These are phyloP conservation scores for Biscogniauxia mediterranea DNA, from an alignment of 2,329 filamentous ascomycete genomes.

Conservation along the genomic window DNA sequence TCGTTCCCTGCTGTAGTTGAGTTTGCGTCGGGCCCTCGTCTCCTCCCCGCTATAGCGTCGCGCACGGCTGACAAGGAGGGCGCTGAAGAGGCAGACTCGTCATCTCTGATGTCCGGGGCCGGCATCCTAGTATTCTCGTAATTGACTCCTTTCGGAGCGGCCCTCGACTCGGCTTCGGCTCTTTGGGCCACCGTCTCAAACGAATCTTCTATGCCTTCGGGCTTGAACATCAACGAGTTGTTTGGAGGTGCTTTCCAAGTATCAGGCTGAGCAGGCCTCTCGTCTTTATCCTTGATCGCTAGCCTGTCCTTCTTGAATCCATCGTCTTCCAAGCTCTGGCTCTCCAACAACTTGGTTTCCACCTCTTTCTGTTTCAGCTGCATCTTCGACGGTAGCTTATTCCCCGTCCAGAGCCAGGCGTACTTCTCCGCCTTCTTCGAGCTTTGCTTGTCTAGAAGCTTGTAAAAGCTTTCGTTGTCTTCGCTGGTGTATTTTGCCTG, in stretches of 20 bases:
- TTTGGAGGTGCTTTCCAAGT: constrained; percentile 72
- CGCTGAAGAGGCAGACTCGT: constrained; percentile 60
- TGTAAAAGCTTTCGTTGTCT: constrained; percentile 96
- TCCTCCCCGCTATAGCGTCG: constrained; percentile 76
- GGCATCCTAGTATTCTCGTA: constrained; percentile 84
- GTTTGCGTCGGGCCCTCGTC: constrained; percentile 61
- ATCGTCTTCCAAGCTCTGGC: constrained; percentile 51
- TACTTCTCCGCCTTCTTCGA: constrained; percentile 80
- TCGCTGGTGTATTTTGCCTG: constrained; percentile 95
- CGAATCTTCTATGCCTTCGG: constrained; percentile 61
- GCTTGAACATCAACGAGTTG: constrained; percentile 85
- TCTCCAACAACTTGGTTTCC: constrained; percentile 50
- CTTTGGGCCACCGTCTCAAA: constrained; percentile 63
- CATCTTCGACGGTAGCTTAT: constrained; percentile 81
- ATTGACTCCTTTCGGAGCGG: constrained; percentile 72
- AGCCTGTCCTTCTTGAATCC: constrained; percentile 57
- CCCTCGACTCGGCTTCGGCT: constrained; percentile 68
- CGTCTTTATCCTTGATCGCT: constrained; percentile 64
- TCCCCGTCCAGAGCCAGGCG: constrained; percentile 83
- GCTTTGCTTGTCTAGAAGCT: constrained; percentile 87
- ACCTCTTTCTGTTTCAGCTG: constrained; percentile 67
- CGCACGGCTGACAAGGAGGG: constrained; percentile 82
- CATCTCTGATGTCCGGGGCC: constrained; percentile 39
- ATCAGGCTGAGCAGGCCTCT: constrained; percentile 74
- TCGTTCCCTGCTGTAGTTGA: constrained; percentile 62